Evolutionary conservation across 352 stramenopile species (phyloP).

Genomic region (Phytophthora cactorum): DNA sequence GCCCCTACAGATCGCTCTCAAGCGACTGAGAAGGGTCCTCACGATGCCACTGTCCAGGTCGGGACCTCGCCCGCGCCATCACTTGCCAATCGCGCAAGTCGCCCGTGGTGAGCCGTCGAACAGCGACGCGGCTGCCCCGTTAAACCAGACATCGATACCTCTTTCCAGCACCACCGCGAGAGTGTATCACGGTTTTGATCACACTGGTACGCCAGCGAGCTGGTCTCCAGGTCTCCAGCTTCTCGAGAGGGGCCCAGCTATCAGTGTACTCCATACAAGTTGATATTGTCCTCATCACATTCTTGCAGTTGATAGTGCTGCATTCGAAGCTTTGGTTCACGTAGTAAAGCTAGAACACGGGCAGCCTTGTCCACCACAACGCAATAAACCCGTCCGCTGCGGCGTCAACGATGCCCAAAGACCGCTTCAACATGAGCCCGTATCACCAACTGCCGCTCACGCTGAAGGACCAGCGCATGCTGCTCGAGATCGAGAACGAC

Average conservation of each 20-base stretch:
- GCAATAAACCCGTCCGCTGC: conserved; percentile 24
- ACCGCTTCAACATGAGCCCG: conserved; percentile 40
- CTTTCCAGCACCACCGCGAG: neutral
- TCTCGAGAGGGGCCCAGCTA: neutral
- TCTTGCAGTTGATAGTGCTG: conserved; percentile 9
- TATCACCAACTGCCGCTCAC: conserved; percentile 28
- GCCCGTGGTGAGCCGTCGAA: conserved; percentile 19
- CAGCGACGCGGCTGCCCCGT: conserved; percentile 10
- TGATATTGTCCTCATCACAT: conserved; percentile 11
- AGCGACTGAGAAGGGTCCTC: conserved; percentile 11
- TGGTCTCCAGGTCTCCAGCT: conserved; percentile 17
- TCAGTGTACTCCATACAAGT: conserved; percentile 13
- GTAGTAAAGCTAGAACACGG: conserved; percentile 10
- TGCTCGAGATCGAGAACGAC: conserved; percentile 24
- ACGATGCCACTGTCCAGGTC: neutral
- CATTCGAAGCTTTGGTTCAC: neutral
- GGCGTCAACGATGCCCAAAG: conserved; percentile 32
- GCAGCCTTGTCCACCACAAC: conserved; percentile 33
- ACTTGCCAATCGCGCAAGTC: conserved; percentile 18
- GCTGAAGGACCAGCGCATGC: conserved; percentile 21
- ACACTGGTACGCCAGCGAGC: conserved; percentile 25
- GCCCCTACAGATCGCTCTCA: conserved; percentile 26
- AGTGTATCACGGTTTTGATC: conserved; percentile 22
- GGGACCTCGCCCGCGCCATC: conserved; percentile 19
- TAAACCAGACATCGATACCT: conserved; percentile 4